phyloP scores from a whole-genome alignment of 2,329 filamentous ascomycete genomes.

The Calonectria pteridis region DNA sequence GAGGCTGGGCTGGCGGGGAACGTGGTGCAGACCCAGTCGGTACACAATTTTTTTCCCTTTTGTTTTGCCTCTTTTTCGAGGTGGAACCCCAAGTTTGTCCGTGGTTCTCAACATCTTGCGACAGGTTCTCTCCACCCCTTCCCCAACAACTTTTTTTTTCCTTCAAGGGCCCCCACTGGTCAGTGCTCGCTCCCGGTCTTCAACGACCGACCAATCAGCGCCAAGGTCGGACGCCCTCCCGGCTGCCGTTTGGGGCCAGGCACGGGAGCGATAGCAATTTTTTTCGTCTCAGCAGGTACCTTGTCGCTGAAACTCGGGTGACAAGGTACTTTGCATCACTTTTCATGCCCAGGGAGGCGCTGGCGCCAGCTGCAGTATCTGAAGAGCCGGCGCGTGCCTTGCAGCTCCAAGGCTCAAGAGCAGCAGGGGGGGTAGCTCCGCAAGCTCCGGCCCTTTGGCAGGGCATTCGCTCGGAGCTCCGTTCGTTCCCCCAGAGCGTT shows the following conservation, averaged over 20 bases:
- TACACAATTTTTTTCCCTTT: constrained; percentile 15
- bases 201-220: constrained; percentile 33
- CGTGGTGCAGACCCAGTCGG: constrained; percentile 21
- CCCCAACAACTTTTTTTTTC: constrained; percentile 49
- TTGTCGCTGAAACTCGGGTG: neutral
- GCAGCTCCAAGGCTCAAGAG: constrained; percentile 6
- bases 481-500: constrained; percentile 2
- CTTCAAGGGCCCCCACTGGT: constrained; percentile 9
- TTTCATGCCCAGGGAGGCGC: neutral
- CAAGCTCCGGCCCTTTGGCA: constrained; percentile 12
- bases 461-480: constrained; percentile 2
- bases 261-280: constrained; percentile 2
- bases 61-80: constrained; percentile 7
- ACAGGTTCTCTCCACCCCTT: constrained; percentile 39
- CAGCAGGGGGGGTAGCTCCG: neutral
- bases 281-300: constrained; percentile 26
- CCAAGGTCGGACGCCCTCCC: constrained; percentile 21
- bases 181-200: constrained; percentile 14
- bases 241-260: constrained; percentile 26
- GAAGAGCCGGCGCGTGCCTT: constrained; percentile 21
- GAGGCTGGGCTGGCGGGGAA: constrained; percentile 26
- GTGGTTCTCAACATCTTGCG: constrained; percentile 40
- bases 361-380: neutral
- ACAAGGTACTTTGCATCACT: neutral
- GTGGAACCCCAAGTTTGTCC: constrained; percentile 29